Evolutionary conservation across 2,329 filamentous ascomycete species (phyloP), one percentile per base, ranked within the genome.

Genomic region (Shiraia sp.): DNA sequence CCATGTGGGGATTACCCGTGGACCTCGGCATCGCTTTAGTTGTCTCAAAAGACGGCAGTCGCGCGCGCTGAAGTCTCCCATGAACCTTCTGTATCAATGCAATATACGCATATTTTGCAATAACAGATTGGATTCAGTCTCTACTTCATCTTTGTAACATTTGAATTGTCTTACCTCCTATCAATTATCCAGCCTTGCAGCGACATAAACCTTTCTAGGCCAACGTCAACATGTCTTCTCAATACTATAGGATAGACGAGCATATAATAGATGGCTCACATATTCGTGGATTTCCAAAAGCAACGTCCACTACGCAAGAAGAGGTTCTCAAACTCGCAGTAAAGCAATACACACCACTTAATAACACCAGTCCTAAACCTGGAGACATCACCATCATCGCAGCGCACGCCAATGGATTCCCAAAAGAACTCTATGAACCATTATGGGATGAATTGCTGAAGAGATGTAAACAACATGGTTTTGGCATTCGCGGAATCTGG

Each of bases 371-470:
- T 16, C 86, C 89, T 0, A 76, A 82, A 49, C 80, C 82, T 1
- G 88, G 88, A 24, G 88, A 93, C 68, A 74, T 96, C 7, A 96
- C 90, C 14, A 84, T 97, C 44, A 83, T 97, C 40, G 90, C 81
- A 9, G 86, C 86, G 4, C 91, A 96, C 71, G 92, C 90, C 35
- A 96, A 96, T 73, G 92, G 86, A 9, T 96, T 96, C 55, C 87
- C 89, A 9, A 97, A 96, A 87, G 92, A 97, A 75, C 72, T 96
- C 2, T 96, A 96, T 63, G 91, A 96, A 60, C 88, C 92, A 0
- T 74, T 96, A 0, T 96, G 90, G 87, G 88, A 92, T 45, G 89
- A 96, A 36, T 74, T 96, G 2, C 75, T 87, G 54, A 70, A 76
- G 13, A 73, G 76, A 13, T 74, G 84, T 5, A 78, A 79, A 51